Base-by-base conservation (phyloP, 345 rosid genomes). In the Sonneratia alba region DNA sequence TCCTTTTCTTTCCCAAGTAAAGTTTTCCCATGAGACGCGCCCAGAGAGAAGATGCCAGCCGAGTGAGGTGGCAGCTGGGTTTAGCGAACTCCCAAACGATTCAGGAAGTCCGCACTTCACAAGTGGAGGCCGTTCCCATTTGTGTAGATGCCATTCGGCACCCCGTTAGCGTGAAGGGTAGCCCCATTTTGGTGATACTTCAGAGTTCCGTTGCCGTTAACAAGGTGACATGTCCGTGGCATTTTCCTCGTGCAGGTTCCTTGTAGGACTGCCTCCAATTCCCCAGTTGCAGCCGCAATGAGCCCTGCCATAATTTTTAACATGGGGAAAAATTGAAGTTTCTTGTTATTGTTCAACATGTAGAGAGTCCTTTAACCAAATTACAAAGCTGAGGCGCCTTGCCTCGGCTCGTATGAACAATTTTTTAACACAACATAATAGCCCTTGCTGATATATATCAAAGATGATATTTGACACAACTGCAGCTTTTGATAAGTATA, bases 231-330 rank as follows among this genome's bases (percentile, higher is more conserved):
- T 32, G 57, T 65, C 13, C 49, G 2, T 55, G 70, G 27, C 2
- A 69, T 74, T 77, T 83, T 83, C 48, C 79, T 79, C 37, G 77
- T 76, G 69, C 68, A 70, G 73, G 77, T 56, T 64, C 79, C 78
- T 71, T 81, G 85, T 34, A 84, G 66, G 40, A 86, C 14, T 18
- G n/a, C 48, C 38, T 93, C 93, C 72, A 93, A 71, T 68, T 90
- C 83, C 64, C 95, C 78, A 70, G 88, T 77, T 47, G 98, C 86
- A 71, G 98, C 98, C 40, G 89, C 97, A 78, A 93, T 85, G 37
- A 93, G 85, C 67, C 98, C 98, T 90, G 89, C 71, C 76, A 81
- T 49, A 24, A 64, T 47, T 71, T 36, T 16, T 43, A 42, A 43
- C 56, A 74, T 3, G 36, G 47, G 18, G 6, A 37, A 21, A 36